Evolutionary conservation across 306 rosid species (phyloP).

Genomic region (Sicyos edulis): DNA sequence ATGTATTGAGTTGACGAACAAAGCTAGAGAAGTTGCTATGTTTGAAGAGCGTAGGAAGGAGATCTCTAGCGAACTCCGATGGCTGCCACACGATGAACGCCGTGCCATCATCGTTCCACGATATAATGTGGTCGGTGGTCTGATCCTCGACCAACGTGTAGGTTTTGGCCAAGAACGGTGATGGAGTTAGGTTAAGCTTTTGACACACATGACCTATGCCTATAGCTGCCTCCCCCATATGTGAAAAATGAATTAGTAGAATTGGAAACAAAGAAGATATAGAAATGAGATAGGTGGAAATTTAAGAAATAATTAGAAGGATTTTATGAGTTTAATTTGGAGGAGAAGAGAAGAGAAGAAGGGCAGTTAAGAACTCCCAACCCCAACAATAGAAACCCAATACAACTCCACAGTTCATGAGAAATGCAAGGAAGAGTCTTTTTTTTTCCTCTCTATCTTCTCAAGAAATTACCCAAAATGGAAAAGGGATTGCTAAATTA

Average conservation of each 20-base stretch:
- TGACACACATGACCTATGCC: constrained; percentile 21
- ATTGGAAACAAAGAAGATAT: background rate
- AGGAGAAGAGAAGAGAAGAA: constrained; percentile 70
- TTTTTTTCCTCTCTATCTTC: constrained; percentile 14
- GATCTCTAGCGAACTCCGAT: constrained; percentile 81
- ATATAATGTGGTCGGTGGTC: constrained; percentile 46
- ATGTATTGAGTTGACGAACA: constrained; percentile 90
- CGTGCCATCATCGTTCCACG: constrained; percentile 71
- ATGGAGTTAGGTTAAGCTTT: constrained; percentile 53
- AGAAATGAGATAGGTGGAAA: background rate
- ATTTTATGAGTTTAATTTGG: background rate
- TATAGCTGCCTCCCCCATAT: constrained; percentile 25
- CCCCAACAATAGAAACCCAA: constrained; percentile 98
- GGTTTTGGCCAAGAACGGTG: constrained; percentile 87
- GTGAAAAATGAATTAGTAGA: background rate
- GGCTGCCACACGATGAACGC: constrained; percentile 94
- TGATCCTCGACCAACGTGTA: constrained; percentile 82
- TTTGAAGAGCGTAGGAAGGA: constrained; percentile 92
- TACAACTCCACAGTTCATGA: constrained; percentile 99
- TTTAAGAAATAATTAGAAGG: background rate
- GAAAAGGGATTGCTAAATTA: constrained; percentile 7
- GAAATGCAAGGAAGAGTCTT: constrained; percentile 37
- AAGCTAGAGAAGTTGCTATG: constrained; percentile 97
- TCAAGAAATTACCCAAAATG: constrained; percentile 3
- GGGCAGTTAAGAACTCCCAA: constrained; percentile 98